These are phyloP conservation scores for Gypsophila paniculata DNA, from an alignment of 179 eudicot genomes.

Conservation along the genomic window DNA sequence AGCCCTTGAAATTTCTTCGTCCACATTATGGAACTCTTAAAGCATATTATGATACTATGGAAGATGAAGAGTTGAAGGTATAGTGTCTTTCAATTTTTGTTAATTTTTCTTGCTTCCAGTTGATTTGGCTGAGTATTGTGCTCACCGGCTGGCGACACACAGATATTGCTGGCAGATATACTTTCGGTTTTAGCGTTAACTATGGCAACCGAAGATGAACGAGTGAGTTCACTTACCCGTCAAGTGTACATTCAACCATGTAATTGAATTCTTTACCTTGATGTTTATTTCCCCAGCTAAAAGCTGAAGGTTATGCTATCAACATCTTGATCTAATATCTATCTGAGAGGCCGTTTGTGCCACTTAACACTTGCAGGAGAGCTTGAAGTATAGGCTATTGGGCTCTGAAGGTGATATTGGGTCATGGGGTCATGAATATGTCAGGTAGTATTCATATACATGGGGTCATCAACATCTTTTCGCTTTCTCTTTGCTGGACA, in stretches of 20 bases:
- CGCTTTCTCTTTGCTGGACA: too few species aligned
- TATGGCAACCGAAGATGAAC: constrained; percentile 90
- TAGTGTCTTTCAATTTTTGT: neutral
- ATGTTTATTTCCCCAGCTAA: neutral
- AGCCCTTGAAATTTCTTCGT: constrained; percentile 90
- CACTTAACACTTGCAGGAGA: constrained; percentile 51
- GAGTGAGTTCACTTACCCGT: constrained; percentile 45
- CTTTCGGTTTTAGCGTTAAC: constrained; percentile 96
- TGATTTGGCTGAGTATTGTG: constrained; percentile 5
- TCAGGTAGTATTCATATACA: too few species aligned
- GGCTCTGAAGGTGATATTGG: constrained; percentile 96
- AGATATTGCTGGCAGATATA: constrained; percentile 84
- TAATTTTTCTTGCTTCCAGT: neutral
- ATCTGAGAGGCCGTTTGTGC: neutral
- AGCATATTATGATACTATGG: constrained; percentile 62
- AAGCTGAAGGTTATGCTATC: neutral
- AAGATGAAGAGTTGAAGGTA: constrained; percentile 71
- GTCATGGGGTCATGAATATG: constrained; percentile 93
- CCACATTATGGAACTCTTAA: constrained; percentile 91
- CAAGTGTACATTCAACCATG: neutral
- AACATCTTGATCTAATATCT: neutral
- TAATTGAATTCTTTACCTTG: neutral
- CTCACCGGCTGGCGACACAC: constrained; percentile 22
- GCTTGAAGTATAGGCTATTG: constrained; percentile 80
- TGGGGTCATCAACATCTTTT: too few species aligned